Base-by-base conservation (phyloP, 768 basidiomycete genomes). In the Rhodotorula taiwanensis region DNA sequence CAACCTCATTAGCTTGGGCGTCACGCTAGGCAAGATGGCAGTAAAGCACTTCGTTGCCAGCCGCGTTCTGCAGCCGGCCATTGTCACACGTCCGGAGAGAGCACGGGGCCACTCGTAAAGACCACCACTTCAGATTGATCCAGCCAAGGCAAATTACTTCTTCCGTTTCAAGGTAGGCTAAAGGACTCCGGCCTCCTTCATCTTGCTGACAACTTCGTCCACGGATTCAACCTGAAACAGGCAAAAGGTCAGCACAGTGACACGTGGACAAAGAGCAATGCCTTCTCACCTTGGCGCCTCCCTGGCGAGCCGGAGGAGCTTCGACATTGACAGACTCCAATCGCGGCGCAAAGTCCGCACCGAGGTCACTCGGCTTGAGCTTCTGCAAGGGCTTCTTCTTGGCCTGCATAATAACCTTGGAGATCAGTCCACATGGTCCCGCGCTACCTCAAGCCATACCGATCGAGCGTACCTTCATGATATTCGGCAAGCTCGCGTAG, bases 351-450 rank as follows among this genome's bases (percentile, higher is more conserved):
- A 89, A 81, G 78, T 98, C 90, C 28, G 97, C 79, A 11, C 84
- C 84, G 28, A 98, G 83, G 70, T 92, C 90, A 28, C 80, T 79
- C 2, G 90, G 80, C 21, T 82, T 83, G 55, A 95, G 72, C 73
- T 88, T 91, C 77, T 93, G 86, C 47, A 97, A 77, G 20, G 87
- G 86, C 79, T 99, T 99, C 82, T 97, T 99, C 82, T 97, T 98
- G n/a, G 95, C 95, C 69, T 79, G 76, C 72, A 72, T 23, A 11
- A 18, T 2, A 8, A 53, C 21, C 20, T 8, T 1, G 25, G 31
- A 39, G 27, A 25, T 4, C 0, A 31, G 43, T 33, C 27, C 48
- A 25, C 9, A 25, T 34, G 3, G 44, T 45, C 21, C 21, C 8
- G 1, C 21, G 6, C 2, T 21, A 30, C 30, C 45, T 21, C 14